Evolutionary conservation across 768 basidiomycete genomes (phyloP), one percentile per base, ranked within the genome.

Genomic region (Lactarius tabidus): DNA sequence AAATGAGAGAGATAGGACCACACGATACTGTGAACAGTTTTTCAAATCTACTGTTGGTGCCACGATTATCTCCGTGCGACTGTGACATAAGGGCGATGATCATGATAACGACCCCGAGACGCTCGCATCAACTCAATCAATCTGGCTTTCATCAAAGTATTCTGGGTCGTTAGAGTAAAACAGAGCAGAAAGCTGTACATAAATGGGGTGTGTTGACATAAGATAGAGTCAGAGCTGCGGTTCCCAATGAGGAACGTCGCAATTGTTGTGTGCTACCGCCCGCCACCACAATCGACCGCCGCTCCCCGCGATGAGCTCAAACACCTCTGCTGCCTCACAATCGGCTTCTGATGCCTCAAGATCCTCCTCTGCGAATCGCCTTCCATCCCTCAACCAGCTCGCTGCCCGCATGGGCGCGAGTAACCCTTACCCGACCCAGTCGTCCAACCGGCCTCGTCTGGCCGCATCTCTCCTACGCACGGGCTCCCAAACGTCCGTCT

Each of bases 361-460:
- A 20, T 62, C 76, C n/a, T 58, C 69, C 7, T 26, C 76, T 7
- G 70, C 70, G 31, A 43, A 71, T 31, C 84, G 89, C 28, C 78
- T 86, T 20, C 90, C 90, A 0, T 91, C 91, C 8, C 81, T 93
- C 17, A 89, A 90, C 77, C 89, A 91, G 75, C 85, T 93, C 61
- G 91, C 89, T 2, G 90, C 90, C 6, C 85, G 89, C 57, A 89
- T 91, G 74, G 84, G 80, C 70, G 76, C 81, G 58, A 84, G 78
- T 55, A 69, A 71, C 20, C 64, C 74, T 8, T 15, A 29, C 12
- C 23, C 31, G 23, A 6, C 15, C 45, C 51, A 57, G 12, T 12
- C 81, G 10, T 75, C 81, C 36, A 71, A 70, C 54, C 84, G 90
- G 43, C 89, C 90, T 1, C 86, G 91, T 65, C 82, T 93, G 20